Evolutionary conservation across 805 yeast genomes (phyloP).

Genomic region (Candida oleophila): DNA sequence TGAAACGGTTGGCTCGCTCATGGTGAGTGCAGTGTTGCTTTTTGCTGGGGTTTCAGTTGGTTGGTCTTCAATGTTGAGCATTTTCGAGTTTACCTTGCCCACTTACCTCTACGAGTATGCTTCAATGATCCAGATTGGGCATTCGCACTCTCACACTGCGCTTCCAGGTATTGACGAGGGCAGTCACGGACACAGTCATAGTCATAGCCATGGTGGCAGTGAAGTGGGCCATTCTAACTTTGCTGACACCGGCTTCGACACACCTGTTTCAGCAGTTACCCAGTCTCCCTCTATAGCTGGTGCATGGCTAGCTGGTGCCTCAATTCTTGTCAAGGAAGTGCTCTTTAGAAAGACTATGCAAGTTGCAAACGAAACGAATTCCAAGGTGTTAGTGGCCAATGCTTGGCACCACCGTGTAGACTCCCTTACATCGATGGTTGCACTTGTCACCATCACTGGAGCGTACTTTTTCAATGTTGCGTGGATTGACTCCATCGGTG

Average conservation of each 20-base stretch:
- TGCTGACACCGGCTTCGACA: neutral
- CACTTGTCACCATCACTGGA: slow-evolving; percentile 81
- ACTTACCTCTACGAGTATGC: slow-evolving; percentile 55
- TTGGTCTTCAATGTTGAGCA: slow-evolving; percentile 72
- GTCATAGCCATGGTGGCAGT: slow-evolving; percentile 25
- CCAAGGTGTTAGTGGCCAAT: slow-evolving; percentile 89
- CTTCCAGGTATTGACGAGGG: slow-evolving; percentile 16
- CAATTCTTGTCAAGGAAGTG: slow-evolving; percentile 85
- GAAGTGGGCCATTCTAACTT: slow-evolving; percentile 10
- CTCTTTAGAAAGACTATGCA: slow-evolving; percentile 79
- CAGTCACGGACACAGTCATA: slow-evolving; percentile 22
- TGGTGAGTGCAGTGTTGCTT: slow-evolving; percentile 79
- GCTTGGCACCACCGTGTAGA: slow-evolving; percentile 99
- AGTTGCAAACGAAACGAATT: slow-evolving; percentile 74
- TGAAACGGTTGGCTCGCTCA: slow-evolving; percentile 87
- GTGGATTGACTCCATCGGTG: slow-evolving; percentile 93
- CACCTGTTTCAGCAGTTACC: slow-evolving; percentile 9
- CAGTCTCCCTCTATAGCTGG: slow-evolving; percentile 70
- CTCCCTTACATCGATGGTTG: slow-evolving; percentile 87
- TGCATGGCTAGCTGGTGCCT: slow-evolving; percentile 92
- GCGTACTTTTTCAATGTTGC: slow-evolving; percentile 75
- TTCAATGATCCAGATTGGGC: slow-evolving; percentile 46
- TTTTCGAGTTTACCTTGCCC: slow-evolving; percentile 68
- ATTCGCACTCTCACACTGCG: slow-evolving; percentile 51
- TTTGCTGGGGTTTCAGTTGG: slow-evolving; percentile 91